Evolutionary conservation across 1,139 yeast species (phyloP), one percentile per base, ranked within the genome.

Genomic region (Wickerhamomyces sp.): DNA sequence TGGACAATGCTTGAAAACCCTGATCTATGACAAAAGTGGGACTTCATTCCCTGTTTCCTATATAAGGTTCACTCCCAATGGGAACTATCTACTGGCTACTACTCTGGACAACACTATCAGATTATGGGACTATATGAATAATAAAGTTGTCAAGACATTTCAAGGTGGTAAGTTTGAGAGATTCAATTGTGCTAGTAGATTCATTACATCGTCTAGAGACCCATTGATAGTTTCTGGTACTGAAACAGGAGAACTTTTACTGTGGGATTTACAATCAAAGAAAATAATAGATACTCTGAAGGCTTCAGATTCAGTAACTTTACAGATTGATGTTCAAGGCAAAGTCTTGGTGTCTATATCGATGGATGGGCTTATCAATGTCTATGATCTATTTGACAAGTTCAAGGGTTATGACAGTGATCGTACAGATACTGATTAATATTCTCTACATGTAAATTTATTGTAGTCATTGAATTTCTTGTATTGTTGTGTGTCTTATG

Each of bases 1-100:
- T 0, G 97, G 97, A 3, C 96, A 90, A 56, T 93, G 99, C 67
- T 70, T 93, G 54, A 87, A 89, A 60, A 93, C 99, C 0, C 67
- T 93, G 52, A 89, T 93, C 26, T 84, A 83, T 55, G 80, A 76
- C 51, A 72, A 73, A 57, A 81, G 84, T 49, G 75, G 83, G 48
- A 76, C 84, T 15, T 87, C 91, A 0, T 82, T 81, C 50, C 96
- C 96, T 1, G 84, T 90, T 7, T 77, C 88, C 34, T 73, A 78
- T 58, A 93, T 88, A 4, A 72, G 75, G 47, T 78, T 86, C 56
- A 78, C 95, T 0, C 95, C 94, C 4, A 93, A 93, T 64, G 93
- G 95, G 14, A 82, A 79, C 56, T 91, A 78, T 57, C 72, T 93
- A 7, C 67, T 91, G 40, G 86, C 94, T 34, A 79, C 90, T 30